Base-by-base conservation (phyloP, 192 early-diverging fungal genomes). In the Mortierella hygrophila region DNA sequence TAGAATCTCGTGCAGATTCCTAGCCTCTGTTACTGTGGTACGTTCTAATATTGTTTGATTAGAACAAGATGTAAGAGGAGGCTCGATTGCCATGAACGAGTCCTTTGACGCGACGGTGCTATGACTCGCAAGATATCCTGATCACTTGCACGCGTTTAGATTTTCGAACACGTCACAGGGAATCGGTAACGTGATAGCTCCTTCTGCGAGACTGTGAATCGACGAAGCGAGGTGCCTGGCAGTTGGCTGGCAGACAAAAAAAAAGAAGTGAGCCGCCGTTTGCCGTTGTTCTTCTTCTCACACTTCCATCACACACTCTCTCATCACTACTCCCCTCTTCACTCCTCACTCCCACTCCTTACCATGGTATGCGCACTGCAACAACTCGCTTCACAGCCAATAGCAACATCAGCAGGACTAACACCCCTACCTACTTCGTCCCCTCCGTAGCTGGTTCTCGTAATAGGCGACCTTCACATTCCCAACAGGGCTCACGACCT, bases 381-480 rank as follows among this genome's bases (percentile, higher is more conserved):
- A 52, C 18, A 5, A 52, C 49, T 52, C 20, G 49, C 18, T 52
- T 5, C 49, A 3, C 20, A 18, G 18, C 0, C 18, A 20, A 52
- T 21, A 52, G 4, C 21, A 21, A 52, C 16, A 21, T 16, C 49
- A 52, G 49, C 0, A 52, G 49, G 49, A 57, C 55, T 26, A 57
- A 57, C 1, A 57, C 23, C n/a, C n/a, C 2, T 26, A 57, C 55
- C 18, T 52, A 49, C 23, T 57, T 26, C n/a, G n/a, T 57, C 8
- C 55, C 11, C 21, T n/a, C n/a, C 7, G 4, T 26, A 94, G 96
- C 89, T 98, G 32, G 94, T 97, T 75, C 92, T 99, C 37, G 95
- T 93, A 70, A 94, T 99, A 82, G 97, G 97, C 75, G 98, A 99
- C 89, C 92, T 98, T 76, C 96, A 99, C 91, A 97, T 99, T 89